Evolutionary conservation across 805 yeast species (phyloP).

Genomic region (Nakazawaea wickerhamii): DNA sequence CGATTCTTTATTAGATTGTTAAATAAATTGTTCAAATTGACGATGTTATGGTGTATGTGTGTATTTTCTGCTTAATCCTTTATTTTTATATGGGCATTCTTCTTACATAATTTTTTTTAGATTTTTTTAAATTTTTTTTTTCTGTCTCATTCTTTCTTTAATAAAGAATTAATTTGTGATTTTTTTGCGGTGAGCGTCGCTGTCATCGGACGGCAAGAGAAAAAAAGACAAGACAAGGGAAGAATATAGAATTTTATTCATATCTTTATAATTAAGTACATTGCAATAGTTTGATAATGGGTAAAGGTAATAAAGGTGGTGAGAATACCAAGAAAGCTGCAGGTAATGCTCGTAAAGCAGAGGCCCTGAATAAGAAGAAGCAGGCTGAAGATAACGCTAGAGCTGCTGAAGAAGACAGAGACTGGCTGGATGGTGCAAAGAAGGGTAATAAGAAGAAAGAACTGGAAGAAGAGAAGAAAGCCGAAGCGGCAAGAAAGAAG

Average conservation of each 20-base stretch:
- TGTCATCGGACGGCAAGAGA: neutral
- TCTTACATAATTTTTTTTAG: no score
- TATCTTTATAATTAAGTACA: no score
- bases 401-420: slow-evolving; percentile 51
- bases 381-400: slow-evolving; percentile 32
- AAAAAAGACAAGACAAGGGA: neutral
- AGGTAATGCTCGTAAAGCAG: slow-evolving; percentile 43
- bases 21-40: neutral
- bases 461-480: slow-evolving; percentile 61
- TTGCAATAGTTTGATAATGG: slow-evolving; percentile 7
- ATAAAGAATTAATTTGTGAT: neutral
- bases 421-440: slow-evolving; percentile 72
- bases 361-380: slow-evolving; percentile 33
- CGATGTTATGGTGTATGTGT: neutral
- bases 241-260: no score
- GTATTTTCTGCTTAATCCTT: neutral
- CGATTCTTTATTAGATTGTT: slow-evolving; percentile 2
- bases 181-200: neutral
- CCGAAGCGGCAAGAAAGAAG: slow-evolving; percentile 72
- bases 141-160: no score
- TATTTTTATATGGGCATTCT: no score
- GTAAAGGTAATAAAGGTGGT: slow-evolving; percentile 11
- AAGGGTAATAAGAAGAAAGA: slow-evolving; percentile 65
- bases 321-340: slow-evolving; percentile 42
- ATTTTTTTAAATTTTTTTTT: no score